Base-by-base conservation (phyloP, 768 basidiomycete species). In the Ephemerocybe angulata region DNA sequence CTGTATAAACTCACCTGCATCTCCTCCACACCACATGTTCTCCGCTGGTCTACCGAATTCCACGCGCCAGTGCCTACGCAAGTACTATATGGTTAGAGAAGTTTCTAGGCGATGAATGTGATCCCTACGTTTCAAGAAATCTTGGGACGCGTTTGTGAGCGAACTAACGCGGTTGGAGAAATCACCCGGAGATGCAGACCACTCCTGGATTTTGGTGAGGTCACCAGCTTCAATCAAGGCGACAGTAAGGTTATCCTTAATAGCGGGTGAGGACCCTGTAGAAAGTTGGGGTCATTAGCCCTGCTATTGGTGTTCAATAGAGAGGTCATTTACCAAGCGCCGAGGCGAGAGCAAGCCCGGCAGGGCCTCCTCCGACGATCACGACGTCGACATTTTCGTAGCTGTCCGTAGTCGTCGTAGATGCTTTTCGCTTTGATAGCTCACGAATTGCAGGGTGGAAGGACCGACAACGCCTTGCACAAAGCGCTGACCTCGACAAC, bases 291-390 rank as follows among this genome's bases (percentile, higher is more conserved):
- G 60, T 15, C 55, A 15, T n/a, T 57, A 50, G 47, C 31, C 24
- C 10, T 50, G 29, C 11, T 56, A 50, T 46, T 51, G 17, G 10
- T 25, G 37, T 3, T 15, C 28, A 29, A 31, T 17, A 30, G 11
- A 19, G 10, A 13, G 29, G 25, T 6, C 21, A 68, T 81, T 56
- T 65, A 96, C 95, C 81, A 6, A 99, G 76, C 30, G 93, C 91
- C 64, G 84, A 85, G 3, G 93, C 94, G 31, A 99, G 73, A 12
- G 94, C 89, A 37, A 99, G 78, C 3, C 97, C 97, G 3, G 83
- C 91, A 24, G 93, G 94, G 1, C 95, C 96, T 25, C 92, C 97
- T 17, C 97, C 96, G 24, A 98, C 91, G 62, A 98, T 90, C 21
- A 96, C 90, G 30, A 98, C 79, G 67, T 98, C 97, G 60, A 81